A percentile compares a stretch with the other conserved stretches of the same genome.
These are phyloP conservation scores for Cutaneotrichosporon sp. DNA, from an alignment of 1,284 basidiomycete species.

Conservation along the genomic window DNA sequence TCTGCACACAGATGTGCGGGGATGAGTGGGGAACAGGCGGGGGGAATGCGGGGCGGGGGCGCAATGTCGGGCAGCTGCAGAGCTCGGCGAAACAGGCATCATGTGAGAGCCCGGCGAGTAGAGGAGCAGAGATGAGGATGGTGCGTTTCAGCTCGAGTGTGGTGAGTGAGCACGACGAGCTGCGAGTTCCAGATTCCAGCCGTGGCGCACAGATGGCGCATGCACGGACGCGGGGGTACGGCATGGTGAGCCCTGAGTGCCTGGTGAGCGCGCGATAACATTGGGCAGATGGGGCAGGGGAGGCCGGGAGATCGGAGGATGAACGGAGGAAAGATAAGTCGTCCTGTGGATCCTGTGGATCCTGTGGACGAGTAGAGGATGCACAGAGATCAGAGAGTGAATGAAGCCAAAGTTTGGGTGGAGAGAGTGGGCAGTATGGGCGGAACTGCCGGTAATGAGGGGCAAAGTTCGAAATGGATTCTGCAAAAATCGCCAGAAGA, in stretches of 20 bases:
- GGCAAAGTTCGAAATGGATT: not conserved
- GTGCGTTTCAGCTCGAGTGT: not conserved
- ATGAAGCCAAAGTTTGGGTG: not conserved
- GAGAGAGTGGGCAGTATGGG: not conserved
- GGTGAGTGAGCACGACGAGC: slow-evolving; percentile 2
- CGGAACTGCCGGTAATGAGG: not conserved
- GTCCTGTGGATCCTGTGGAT: too few species aligned
- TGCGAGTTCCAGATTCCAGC: not conserved
- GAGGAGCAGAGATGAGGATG: too few species aligned
- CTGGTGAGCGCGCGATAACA: not conserved
- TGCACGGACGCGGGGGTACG: not conserved
- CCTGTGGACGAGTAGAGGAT: too few species aligned
- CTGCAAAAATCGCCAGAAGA: not conserved
- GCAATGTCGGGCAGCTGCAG: too few species aligned
- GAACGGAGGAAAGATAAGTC: not conserved
- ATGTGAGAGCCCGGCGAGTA: too few species aligned
- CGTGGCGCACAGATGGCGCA: not conserved
- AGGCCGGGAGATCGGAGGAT: not conserved
- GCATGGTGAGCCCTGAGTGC: not conserved
- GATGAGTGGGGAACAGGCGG: too few species aligned
- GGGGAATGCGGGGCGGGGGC: not conserved
- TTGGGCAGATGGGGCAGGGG: not conserved
- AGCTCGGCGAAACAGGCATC: too few species aligned
- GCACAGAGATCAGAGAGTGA: not conserved
- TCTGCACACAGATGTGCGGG: not conserved